Evolutionary conservation across 2,329 filamentous ascomycete genomes (phyloP).

Genomic region (Sporothrix euskadiensis): DNA sequence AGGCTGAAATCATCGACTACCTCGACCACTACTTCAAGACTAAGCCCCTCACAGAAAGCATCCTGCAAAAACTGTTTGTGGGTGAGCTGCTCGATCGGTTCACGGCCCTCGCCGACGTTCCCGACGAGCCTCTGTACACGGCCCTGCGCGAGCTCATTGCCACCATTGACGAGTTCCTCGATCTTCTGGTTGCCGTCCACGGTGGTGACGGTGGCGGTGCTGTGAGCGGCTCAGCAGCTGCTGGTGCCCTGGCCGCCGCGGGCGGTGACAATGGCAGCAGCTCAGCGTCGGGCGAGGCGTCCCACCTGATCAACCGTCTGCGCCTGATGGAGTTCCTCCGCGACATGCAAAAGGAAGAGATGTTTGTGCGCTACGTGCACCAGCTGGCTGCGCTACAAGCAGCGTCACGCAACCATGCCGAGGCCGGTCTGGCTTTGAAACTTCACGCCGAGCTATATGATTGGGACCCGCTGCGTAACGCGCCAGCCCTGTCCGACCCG

Average conservation of each 20-base stretch:
- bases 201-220: slow-evolving; percentile 62
- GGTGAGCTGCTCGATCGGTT: slow-evolving; percentile 81
- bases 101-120: slow-evolving; percentile 63
- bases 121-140: slow-evolving; percentile 71
- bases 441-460: slow-evolving; percentile 91
- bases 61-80: slow-evolving; percentile 90
- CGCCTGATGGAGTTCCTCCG: slow-evolving; percentile 94
- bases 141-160: slow-evolving; percentile 77
- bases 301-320: slow-evolving; percentile 82
- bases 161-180: slow-evolving; percentile 86
- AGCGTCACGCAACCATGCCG: slow-evolving; percentile 74
- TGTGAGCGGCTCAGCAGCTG: neutral
- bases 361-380: slow-evolving; percentile 94
- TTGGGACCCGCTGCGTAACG: slow-evolving; percentile 73
- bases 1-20: slow-evolving; percentile 95
- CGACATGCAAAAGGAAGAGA: slow-evolving; percentile 96
- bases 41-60: slow-evolving; percentile 81
- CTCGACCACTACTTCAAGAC: slow-evolving; percentile 87
- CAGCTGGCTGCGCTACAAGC: slow-evolving; percentile 80
- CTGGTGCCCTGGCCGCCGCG: neutral
- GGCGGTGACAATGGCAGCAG: neutral
- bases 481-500: slow-evolving; percentile 69
- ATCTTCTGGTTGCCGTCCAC: slow-evolving; percentile 87
- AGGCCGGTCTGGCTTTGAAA: slow-evolving; percentile 84
- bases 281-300: slow-evolving; percentile 61